Base-by-base conservation (phyloP, 2,329 filamentous ascomycete genomes). In the Microascus cirrosus region DNA sequence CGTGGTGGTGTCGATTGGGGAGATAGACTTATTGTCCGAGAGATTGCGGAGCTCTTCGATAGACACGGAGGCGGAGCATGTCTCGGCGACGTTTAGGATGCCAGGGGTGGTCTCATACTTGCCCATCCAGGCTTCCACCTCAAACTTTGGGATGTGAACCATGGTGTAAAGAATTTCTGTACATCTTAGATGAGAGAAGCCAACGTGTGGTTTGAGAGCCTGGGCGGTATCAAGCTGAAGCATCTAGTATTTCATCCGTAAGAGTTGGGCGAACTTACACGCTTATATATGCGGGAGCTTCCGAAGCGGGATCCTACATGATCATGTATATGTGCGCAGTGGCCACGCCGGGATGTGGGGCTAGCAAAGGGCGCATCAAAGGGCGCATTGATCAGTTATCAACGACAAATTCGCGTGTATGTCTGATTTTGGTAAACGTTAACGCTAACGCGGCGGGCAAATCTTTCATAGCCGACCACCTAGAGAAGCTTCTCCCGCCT, bases 1-100 rank as follows among this genome's bases (percentile, higher is more conserved):
- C 54, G 73, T 79, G 4, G 81, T 80, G 55, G 65, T 65, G 72
- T 74, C 66, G 72, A 80, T 56, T 65, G 78, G 70, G 59, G 70
- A 58, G 61, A 69, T 61, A 6, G 66, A 61, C 57, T 68, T 64
- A 63, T 84, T 78, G 52, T 81, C 79, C 59, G 74, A 84, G 28
- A 93, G 70, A 0, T 70, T 70, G 11, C 77, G 72, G 3, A 93
- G 76, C 54, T 91, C 81, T 25, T 86, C 77, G 59, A 93, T 73
- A 0, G 88, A 91, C 24, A 93, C 76, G 3, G 87, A 90, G 2
- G 86, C 83, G 58, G 83, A 86, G 66, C 89, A 93, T 1, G 89
- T 93, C 70, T 93, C 89, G 59, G 88, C 86, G 54, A 93, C 80
- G 69, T 95, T 92, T 68, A 85, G 67, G 2, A 80, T 77, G 5